Evolutionary conservation across 1,284 basidiomycete genomes (phyloP).

Genomic region (Anthracocystis walkeri): DNA sequence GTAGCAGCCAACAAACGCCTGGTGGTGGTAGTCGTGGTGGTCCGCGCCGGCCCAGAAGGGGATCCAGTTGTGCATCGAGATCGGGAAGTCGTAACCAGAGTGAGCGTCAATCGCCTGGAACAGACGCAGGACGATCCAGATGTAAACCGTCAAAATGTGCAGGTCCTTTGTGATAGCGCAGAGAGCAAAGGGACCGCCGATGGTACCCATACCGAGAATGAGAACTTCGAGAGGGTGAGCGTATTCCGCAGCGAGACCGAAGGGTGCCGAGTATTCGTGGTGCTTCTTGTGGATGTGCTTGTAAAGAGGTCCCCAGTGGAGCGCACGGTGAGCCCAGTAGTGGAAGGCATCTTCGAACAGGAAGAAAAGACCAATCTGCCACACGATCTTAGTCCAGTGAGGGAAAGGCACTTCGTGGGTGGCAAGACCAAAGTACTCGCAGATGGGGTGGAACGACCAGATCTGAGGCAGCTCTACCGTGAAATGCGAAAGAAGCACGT

Average conservation of each 20-base stretch:
- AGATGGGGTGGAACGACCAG: conserved; percentile 94
- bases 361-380: conserved; percentile 91
- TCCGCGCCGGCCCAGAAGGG: conserved; percentile 99
- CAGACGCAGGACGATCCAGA: conserved; percentile 92
- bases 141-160: conserved; percentile 91
- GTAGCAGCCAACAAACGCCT: conserved; percentile 66
- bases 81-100: conserved; percentile 84
- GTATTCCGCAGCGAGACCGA: conserved; percentile 97
- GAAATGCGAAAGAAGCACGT: conserved; percentile 94
- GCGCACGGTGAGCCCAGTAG: conserved; percentile 81
- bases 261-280: conserved; percentile 96
- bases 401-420: conserved; percentile 96
- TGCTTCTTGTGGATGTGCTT: conserved; percentile 94
- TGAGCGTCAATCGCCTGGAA: conserved; percentile 99
- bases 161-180: conserved; percentile 74
- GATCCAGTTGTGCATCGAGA: conserved; percentile 88
- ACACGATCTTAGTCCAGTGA: conserved; percentile 69
- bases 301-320: conserved; percentile 92
- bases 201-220: conserved; percentile 86
- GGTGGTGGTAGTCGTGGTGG: conserved; percentile 79
- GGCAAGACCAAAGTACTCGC: conserved; percentile 87
- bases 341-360: conserved; percentile 96
- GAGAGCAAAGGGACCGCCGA: conserved; percentile 88
- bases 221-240: conserved; percentile 94
- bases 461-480: conserved; percentile 96